These are phyloP conservation scores for Mangifera indica DNA, from an alignment of 345 rosid genomes.

Conservation along the genomic window DNA sequence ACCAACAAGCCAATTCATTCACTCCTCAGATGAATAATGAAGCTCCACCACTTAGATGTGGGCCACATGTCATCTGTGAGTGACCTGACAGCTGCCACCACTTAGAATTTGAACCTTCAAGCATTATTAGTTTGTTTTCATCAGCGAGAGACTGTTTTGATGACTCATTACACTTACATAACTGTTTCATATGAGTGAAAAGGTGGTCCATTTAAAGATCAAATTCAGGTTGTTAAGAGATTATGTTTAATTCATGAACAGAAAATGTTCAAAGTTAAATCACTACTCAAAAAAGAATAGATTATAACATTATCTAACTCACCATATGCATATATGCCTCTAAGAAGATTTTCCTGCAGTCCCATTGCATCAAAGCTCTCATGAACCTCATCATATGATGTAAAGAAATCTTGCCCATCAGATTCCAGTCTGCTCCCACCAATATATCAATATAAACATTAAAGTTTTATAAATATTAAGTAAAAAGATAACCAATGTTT, in stretches of 20 bases:
- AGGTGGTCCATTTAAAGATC: background rate
- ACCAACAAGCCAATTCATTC: background rate
- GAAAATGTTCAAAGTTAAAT: too few relatives aligned
- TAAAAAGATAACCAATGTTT: background rate
- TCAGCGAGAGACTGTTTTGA: background rate
- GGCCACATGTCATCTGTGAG: background rate
- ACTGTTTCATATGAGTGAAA: too few relatives aligned
- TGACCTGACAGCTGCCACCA: background rate
- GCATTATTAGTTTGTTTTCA: background rate
- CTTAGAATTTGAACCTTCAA: background rate
- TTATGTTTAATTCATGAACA: too few relatives aligned
- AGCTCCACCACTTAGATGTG: background rate
- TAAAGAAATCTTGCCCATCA: slow-evolving; percentile 43
- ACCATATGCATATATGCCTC: slow-evolving; percentile 54
- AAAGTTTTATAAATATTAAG: background rate
- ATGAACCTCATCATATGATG: slow-evolving; percentile 41
- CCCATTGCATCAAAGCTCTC: slow-evolving; percentile 48
- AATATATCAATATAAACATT: slow-evolving; percentile 4
- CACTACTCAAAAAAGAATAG: background rate
- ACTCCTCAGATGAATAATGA: background rate
- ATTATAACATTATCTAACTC: background rate
- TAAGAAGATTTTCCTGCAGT: slow-evolving; percentile 45
- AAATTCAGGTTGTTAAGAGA: too few relatives aligned
- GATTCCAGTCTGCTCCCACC: slow-evolving; percentile 27
- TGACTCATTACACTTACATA: background rate